These are phyloP conservation scores for Irpex sp. DNA, from an alignment of 1,284 basidiomycete genomes.

Conservation along the genomic window DNA sequence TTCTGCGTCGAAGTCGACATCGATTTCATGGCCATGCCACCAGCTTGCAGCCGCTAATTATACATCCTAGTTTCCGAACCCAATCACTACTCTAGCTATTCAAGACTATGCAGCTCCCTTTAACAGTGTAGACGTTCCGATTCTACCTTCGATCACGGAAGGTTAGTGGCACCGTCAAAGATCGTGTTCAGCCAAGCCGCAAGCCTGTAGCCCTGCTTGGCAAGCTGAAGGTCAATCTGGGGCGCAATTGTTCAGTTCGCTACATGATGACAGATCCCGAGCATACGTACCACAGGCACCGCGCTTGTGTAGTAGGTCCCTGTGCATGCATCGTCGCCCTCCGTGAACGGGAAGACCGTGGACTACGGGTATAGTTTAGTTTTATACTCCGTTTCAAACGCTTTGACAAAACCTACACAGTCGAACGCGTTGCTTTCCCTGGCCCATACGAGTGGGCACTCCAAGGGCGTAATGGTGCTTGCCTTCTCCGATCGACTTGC, in stretches of 20 bases:
- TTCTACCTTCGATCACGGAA: conserved; percentile 9
- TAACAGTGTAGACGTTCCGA: too few relatives aligned
- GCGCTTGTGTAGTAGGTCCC: conserved; percentile 44
- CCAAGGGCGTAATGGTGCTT: conserved; percentile 34
- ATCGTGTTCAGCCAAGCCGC: conserved; percentile 55
- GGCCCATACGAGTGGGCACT: conserved; percentile 51
- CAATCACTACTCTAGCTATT: too few relatives aligned
- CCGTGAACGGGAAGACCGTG: conserved; percentile 42
- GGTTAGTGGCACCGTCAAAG: conserved; percentile 30
- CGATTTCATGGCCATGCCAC: too few relatives aligned
- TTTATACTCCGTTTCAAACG: too few relatives aligned
- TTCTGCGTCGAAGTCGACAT: too few relatives aligned
- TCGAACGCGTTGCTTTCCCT: conserved; percentile 46
- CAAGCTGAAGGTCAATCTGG: conserved; percentile 51
- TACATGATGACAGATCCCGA: background rate
- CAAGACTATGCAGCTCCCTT: too few relatives aligned
- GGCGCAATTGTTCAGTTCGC: background rate
- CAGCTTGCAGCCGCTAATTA: too few relatives aligned
- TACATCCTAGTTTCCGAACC: too few relatives aligned
- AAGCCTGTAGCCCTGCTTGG: conserved; percentile 52
- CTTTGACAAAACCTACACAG: conserved; percentile 36
- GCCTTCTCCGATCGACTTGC: conserved; percentile 10
- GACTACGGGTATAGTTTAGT: conserved; percentile 28
- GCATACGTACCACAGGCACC: conserved; percentile 40
- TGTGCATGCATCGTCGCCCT: conserved; percentile 44